Base-by-base conservation (phyloP, 176 grass and related monocot species). In the Phoenix roebelenii region DNA sequence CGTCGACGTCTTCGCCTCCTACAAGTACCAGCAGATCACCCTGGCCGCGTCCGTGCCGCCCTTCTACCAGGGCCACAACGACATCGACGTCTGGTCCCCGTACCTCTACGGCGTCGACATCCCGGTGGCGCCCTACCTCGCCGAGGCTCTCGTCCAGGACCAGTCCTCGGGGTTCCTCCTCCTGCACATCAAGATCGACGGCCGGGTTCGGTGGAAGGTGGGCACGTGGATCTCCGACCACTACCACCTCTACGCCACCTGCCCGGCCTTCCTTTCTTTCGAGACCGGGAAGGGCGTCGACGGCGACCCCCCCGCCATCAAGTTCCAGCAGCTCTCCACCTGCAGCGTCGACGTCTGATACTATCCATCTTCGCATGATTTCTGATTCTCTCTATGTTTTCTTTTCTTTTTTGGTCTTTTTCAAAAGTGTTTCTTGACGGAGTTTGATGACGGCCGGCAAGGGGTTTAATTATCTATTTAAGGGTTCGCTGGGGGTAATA, bases 21-120 rank as follows among this genome's bases (percentile, higher is more conserved):
- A 89, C 82, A 83, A 78, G 72, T 89, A 81, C 83, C 85, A 89
- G 72, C 90, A 89, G 77, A 64, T 95, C 30, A 86, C 79, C 4
- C 44, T 95, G 5, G 16, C 52, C 7, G 1, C 79, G 0, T 1
- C 32, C 23, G 39, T 95, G 9, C 60, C 82, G 0, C 30, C 60
- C 5, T 25, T 89, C 0, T 89, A 86, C 80, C 90, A 95, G 75
- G 85, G 90, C 55, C 90, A 79, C 77, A 85, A 88, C 48, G 90
- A 95, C 63, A 44, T 89, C 18, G 82, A 83, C 71, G 68, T 95
- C 16, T 95, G 85, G 85, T 95, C 90, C 1, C 90, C 90, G 0
- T 82, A 83, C 15, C 66, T 95, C 2, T 4, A 16, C 3, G 90
- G 90, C 0, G 25, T 58, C 0, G 1, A 3, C 49, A 54, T 95